These are phyloP conservation scores for Pachyrhizus erosus DNA, from an alignment of 306 rosid species.

Conservation along the genomic window DNA sequence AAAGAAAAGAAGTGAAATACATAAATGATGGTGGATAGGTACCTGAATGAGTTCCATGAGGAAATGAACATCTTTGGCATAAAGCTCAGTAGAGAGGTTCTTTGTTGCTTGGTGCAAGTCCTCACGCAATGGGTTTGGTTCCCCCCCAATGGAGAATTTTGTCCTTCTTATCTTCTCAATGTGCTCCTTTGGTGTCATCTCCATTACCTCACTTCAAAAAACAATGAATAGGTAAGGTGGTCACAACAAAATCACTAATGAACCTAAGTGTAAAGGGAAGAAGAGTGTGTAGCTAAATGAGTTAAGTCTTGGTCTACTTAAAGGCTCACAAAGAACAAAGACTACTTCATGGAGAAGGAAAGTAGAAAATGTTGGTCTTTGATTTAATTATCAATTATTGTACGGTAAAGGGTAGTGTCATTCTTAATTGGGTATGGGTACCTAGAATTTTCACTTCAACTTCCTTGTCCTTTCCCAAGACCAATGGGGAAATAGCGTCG, in stretches of 20 bases:
- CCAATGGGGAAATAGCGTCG: background rate
- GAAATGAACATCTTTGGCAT: slow-evolving; percentile 76
- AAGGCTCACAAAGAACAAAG: background rate
- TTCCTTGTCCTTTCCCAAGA: background rate
- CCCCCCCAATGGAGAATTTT: slow-evolving; percentile 70
- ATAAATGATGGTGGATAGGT: background rate
- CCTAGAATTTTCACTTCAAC: background rate
- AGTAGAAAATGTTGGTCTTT: background rate
- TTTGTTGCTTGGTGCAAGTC: slow-evolving; percentile 68
- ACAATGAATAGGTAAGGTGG: no score
- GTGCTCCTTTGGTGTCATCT: slow-evolving; percentile 53
- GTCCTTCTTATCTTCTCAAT: slow-evolving; percentile 58
- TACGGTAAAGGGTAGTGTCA: background rate
- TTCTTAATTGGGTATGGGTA: background rate
- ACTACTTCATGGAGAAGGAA: slow-evolving; percentile 9
- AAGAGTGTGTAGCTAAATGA: background rate
- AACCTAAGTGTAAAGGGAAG: background rate
- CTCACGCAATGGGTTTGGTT: slow-evolving; percentile 48
- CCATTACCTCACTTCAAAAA: background rate
- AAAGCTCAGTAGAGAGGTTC: slow-evolving; percentile 70
- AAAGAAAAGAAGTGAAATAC: background rate
- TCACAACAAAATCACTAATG: background rate
- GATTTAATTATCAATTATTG: background rate
- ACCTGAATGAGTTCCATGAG: slow-evolving; percentile 89
- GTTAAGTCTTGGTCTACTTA: background rate